Base-by-base conservation (phyloP, 352 stramenopile genomes). In the Thalassiosira sp. region DNA sequence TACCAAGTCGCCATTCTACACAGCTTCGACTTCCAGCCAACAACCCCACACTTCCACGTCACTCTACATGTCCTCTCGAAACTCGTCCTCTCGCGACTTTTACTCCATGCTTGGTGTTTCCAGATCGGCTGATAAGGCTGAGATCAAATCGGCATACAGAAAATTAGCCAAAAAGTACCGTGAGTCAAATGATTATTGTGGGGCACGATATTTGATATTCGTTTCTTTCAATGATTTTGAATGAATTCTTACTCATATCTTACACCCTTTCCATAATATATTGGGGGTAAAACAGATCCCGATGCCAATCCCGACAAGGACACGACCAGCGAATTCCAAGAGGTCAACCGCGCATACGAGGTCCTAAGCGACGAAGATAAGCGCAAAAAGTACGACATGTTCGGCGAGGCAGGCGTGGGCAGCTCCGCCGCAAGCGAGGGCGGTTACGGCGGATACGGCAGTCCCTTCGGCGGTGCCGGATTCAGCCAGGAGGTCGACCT, bases 141-240 rank as follows among this genome's bases (percentile, higher is more conserved):
- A 99, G 75, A 98, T 99, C 67, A 99, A 99, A 89, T 98, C 98
- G 81, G 95, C 97, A 3, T 99, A 91, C 58, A 78, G 86, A 24
- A 91, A 88, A 45, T 49, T 91, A 16, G 90, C 90, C 22, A 87
- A 91, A 52, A 82, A 92, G 53, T 91, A 87, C 67, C 90, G n/a
- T n/a, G n/a, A n/a, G n/a, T n/a, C n/a, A n/a, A n/a, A n/a, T n/a
- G n/a, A n/a, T n/a, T n/a, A n/a, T n/a, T n/a, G n/a, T n/a, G n/a
- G n/a, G n/a, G n/a, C n/a, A n/a, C n/a, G n/a, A n/a, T n/a, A n/a
- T n/a, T n/a, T n/a, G n/a, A n/a, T n/a, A n/a, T n/a, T n/a, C n/a
- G n/a, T n/a, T n/a, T n/a, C n/a, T n/a, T n/a, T n/a, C n/a, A n/a
- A n/a, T n/a, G n/a, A n/a, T n/a, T n/a, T n/a, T n/a, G n/a, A n/a